These are phyloP conservation scores for Haplosporangium sp. DNA, from an alignment of 371 early-diverging fungal genomes.

Conservation along the genomic window DNA sequence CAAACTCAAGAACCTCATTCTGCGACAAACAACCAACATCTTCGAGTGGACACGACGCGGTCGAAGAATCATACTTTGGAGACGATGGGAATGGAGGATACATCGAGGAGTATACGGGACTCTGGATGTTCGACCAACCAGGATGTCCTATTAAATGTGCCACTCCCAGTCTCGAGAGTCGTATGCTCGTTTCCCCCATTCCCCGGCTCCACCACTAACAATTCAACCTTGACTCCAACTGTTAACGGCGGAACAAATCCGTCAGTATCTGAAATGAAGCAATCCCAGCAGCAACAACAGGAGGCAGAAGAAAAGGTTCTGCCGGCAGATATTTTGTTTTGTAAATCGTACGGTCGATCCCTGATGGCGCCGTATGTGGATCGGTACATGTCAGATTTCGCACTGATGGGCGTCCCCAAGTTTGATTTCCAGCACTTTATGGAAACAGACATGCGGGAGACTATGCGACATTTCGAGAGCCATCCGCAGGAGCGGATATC, in stretches of 20 bases:
- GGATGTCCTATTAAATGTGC: constrained; percentile 36
- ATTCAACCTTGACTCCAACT: background rate
- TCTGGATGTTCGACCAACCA: constrained; percentile 21
- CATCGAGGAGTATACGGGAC: constrained; percentile 23
- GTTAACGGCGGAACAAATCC: constrained; percentile 2
- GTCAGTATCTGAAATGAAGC: background rate
- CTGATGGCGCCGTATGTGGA: constrained; percentile 70
- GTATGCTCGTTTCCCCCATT: constrained; percentile 42
- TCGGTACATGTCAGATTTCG: constrained; percentile 70
- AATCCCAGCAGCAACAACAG: background rate
- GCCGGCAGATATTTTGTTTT: constrained; percentile 64
- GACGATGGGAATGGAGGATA: constrained; percentile 12
- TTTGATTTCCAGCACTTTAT: constrained; percentile 61
- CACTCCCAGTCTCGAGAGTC: constrained; percentile 30
- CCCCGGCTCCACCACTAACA: constrained; percentile 12
- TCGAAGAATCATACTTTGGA: constrained; percentile 33
- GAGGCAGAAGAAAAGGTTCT: constrained; percentile 26
- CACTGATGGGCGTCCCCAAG: constrained; percentile 69
- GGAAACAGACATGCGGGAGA: constrained; percentile 65
- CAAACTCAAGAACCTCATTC: constrained; percentile 4
- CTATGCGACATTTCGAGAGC: constrained; percentile 55
- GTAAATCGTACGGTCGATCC: constrained; percentile 75
- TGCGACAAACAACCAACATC: constrained; percentile 15
- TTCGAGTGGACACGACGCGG: constrained; percentile 33
- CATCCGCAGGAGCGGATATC: constrained; percentile 49